Base-by-base conservation (phyloP, 129 eudicot species). In the Centella asiatica region DNA sequence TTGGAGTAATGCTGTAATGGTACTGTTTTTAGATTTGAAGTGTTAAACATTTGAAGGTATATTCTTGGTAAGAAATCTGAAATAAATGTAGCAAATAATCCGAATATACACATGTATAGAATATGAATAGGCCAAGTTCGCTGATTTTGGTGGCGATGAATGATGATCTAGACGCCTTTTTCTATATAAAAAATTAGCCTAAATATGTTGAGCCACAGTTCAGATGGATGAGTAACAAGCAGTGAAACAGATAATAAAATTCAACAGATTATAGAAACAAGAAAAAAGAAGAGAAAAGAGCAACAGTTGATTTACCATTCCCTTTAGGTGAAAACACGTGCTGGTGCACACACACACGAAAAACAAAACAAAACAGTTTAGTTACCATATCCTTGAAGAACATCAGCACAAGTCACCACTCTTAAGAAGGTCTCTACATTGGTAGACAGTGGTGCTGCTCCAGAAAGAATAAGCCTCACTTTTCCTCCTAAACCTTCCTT, bases 401-500 rank as follows among this genome's bases (percentile, higher is more conserved):
- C 99, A 78, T 93, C 84, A 74, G 96, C 92, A 70, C 99, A 87
- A 24, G 96, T 78, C 42, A 85, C 96, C 7, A 93, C 96, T 44
- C 99, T 72, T 68, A 93, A 68, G 65, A 71, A 93, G 37, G 95
- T 85, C 73, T 93, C 99, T n/a, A 93, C 96, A 42, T 40, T 67
- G 62, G 95, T 37, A 39, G 96, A 79, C 62, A 93, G 92, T 34
- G 99, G 99, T 31, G 99, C 99, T 60, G 89, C 99, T 59, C 99
- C 99, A 8, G 92, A 93, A 44, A 87, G 79, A 39, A 93, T 87
- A 48, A 93, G 86, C 4, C 99, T 79, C 51, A 93, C 24, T 34
- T 80, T 87, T 63, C 99, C 96, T 72, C 99, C 99, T 56, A 93
- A 74, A 47, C 99, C 93, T 83, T 93, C 93, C 74, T 85, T 93